Conservation (phyloP, 108 stramenopile genomes). For the Stephanodiscus triporus region DNA sequence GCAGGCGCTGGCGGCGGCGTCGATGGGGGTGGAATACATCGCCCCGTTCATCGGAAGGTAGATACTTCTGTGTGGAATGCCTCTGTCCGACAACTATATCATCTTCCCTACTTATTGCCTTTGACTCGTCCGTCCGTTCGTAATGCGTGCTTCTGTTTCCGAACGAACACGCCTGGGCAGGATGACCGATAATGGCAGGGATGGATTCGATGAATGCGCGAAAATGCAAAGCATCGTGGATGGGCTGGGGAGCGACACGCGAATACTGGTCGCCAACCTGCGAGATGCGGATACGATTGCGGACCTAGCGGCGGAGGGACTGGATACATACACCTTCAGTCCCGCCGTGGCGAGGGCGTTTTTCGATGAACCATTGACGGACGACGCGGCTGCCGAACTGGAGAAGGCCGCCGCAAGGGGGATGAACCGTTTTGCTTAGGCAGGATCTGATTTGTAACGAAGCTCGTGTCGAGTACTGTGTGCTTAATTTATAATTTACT, state of each 20-base stretch:
- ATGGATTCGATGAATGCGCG: conserved; percentile 63
- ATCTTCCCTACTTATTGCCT: background rate
- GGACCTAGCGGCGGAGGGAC: conserved; percentile 52
- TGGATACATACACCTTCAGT: conserved; percentile 71
- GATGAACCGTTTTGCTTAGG: background rate
- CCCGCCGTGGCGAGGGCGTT: conserved; percentile 61
- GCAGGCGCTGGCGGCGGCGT: conserved; percentile 65
- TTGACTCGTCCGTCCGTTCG: background rate
- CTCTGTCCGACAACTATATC: background rate
- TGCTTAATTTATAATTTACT: background rate
- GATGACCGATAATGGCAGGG: conserved; percentile 68
- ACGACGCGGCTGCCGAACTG: conserved; percentile 62
- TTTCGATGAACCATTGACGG: conserved; percentile 61
- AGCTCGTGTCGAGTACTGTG: background rate
- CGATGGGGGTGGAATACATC: conserved; percentile 65
- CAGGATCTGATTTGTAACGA: background rate
- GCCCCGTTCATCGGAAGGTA: conserved; percentile 50
- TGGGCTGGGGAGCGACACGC: conserved; percentile 61
- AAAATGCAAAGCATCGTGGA: conserved; percentile 62
- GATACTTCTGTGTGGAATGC: background rate
- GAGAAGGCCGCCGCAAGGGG: conserved; percentile 57
- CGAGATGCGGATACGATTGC: conserved; percentile 53
- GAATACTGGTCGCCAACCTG: conserved; percentile 71
- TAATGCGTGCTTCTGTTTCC: background rate
- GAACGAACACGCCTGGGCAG: too few relatives aligned